Conservation (phyloP, 352 stramenopile species). For the Pythium sukuiense region DNA sequence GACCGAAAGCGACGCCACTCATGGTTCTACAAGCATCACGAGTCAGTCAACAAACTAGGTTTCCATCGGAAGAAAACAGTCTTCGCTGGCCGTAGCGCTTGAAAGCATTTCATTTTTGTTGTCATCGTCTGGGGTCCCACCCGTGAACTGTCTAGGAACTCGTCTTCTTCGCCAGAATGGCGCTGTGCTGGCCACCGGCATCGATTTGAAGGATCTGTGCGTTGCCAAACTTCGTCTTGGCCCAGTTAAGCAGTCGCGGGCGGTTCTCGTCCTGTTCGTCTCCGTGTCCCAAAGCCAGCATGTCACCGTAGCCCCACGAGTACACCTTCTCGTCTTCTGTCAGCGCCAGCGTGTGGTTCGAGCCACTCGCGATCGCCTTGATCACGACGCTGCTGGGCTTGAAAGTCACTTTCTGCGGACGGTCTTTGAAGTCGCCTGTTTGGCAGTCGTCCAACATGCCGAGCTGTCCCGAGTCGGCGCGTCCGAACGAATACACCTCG, state of each 20-base stretch:
- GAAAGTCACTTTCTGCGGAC: constrained; percentile 71
- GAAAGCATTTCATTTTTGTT: neutral
- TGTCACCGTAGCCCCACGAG: constrained; percentile 93
- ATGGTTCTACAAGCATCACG: neutral
- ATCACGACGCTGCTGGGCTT: constrained; percentile 34
- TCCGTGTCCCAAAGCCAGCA: constrained; percentile 88
- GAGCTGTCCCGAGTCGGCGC: constrained; percentile 93
- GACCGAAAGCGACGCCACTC: neutral
- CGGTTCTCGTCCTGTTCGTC: constrained; percentile 78
- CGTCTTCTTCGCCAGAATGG: constrained; percentile 48
- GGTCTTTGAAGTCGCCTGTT: constrained; percentile 80
- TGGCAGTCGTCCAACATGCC: constrained; percentile 76
- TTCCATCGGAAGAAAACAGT: constrained; percentile 4
- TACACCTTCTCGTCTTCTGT: constrained; percentile 77
- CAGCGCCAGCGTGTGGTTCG: constrained; percentile 87
- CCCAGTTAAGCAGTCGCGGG: constrained; percentile 64
- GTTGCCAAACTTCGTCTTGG: constrained; percentile 65
- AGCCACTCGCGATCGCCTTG: constrained; percentile 66
- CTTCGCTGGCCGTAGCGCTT: neutral
- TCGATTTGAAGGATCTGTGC: constrained; percentile 74
- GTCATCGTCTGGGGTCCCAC: neutral
- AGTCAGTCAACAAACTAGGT: neutral
- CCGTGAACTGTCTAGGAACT: neutral
- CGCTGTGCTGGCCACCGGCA: constrained; percentile 88
- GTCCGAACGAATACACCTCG: constrained; percentile 91